These are phyloP conservation scores for Penicillium sp. DNA, from an alignment of 2,329 filamentous ascomycete species.

Conservation along the genomic window DNA sequence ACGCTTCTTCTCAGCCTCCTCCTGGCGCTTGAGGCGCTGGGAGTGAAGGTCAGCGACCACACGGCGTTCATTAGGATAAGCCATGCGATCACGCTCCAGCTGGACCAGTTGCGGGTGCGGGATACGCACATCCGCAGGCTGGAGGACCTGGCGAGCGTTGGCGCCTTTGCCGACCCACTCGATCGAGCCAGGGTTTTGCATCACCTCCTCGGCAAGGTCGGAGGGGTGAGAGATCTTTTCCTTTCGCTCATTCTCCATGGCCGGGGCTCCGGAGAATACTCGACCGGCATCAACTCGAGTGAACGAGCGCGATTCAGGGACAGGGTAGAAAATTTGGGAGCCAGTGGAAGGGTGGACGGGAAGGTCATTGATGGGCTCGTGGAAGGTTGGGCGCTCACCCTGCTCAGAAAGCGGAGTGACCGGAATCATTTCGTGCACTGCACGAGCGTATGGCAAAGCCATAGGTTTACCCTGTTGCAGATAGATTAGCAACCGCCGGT, in stretches of 20 bases:
- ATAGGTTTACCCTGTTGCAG: conserved; percentile 69
- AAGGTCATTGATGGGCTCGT: conserved; percentile 67
- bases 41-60: conserved; percentile 42
- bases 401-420: conserved; percentile 53
- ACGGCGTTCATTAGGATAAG: conserved; percentile 35
- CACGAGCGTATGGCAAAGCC: conserved; percentile 73
- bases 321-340: conserved; percentile 62
- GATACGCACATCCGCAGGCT: conserved; percentile 64
- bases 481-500: conserved; percentile 18
- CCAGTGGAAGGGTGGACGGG: conserved; percentile 58
- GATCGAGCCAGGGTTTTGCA: conserved; percentile 34
- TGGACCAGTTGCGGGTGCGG: conserved; percentile 62
- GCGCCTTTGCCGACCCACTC: conserved; percentile 46
- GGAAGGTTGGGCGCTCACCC: conserved; percentile 42
- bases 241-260: conserved; percentile 29
- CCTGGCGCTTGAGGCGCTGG: conserved; percentile 44
- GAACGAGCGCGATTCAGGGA: conserved; percentile 64
- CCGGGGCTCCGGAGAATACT: conserved; percentile 55
- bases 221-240: conserved; percentile 26
- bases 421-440: conserved; percentile 79
- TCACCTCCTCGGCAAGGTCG: conserved; percentile 36
- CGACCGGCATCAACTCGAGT: conserved; percentile 66
- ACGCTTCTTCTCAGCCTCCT: conserved; percentile 41
- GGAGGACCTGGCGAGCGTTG: conserved; percentile 52
- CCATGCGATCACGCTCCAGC: conserved; percentile 47